These are phyloP conservation scores for Botrytis paeoniae DNA, from an alignment of 2,329 filamentous ascomycete species.

Conservation along the genomic window DNA sequence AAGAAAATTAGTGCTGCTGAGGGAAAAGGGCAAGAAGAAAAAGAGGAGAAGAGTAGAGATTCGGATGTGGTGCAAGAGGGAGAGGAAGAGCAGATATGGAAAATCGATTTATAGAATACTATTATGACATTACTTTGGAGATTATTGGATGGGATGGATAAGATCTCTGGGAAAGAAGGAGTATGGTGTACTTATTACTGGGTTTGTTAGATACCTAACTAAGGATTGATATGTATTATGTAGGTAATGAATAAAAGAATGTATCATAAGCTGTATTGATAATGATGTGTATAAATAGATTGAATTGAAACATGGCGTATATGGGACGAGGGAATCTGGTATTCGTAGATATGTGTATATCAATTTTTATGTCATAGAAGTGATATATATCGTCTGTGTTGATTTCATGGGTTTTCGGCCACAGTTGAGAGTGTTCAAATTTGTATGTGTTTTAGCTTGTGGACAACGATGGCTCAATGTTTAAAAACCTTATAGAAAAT, in stretches of 20 bases:
- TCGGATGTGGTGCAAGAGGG: neutral
- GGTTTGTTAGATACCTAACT: neutral
- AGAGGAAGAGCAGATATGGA: neutral
- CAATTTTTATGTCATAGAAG: neutral
- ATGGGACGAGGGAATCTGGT: neutral
- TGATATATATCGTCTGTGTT: neutral
- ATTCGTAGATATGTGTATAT: neutral
- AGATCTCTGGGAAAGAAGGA: neutral
- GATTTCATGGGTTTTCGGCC: fast-evolving
- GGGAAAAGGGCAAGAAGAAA: neutral
- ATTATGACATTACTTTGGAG: neutral
- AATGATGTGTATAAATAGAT: neutral
- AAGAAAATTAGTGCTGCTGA: no score
- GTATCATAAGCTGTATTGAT: neutral
- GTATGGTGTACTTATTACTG: neutral
- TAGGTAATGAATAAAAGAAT: neutral
- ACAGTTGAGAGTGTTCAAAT: neutral
- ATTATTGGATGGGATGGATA: neutral
- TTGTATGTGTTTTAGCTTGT: neutral
- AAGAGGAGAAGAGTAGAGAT: neutral
- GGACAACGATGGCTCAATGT: neutral
- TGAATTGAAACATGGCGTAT: neutral
- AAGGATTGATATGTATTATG: neutral
- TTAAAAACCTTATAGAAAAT: neutral
- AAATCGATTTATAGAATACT: neutral